phyloP scores from a whole-genome alignment of 768 basidiomycete genomes.

The Pisolithus albus region DNA sequence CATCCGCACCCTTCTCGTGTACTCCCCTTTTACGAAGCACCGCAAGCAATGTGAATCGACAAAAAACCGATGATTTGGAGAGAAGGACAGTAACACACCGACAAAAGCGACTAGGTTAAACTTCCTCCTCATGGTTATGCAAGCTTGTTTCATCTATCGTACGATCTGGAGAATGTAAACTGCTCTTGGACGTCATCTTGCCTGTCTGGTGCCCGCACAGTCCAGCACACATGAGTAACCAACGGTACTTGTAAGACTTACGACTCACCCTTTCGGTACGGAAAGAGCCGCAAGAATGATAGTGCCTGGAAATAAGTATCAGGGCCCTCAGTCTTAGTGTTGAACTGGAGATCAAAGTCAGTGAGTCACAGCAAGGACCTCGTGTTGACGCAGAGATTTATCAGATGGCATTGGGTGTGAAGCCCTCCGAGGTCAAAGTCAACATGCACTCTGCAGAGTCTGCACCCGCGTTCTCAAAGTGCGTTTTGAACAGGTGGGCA shows the following conservation, averaged over 20 bases:
- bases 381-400: slow-evolving; percentile 22
- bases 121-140: slow-evolving; percentile 63
- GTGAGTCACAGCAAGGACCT: too few relatives aligned
- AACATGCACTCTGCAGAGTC: slow-evolving; percentile 38
- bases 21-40: slow-evolving; percentile 30
- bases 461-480: slow-evolving; percentile 59
- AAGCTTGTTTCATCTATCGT: slow-evolving; percentile 57
- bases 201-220: slow-evolving; percentile 37
- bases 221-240: neutral
- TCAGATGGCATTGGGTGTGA: slow-evolving; percentile 87
- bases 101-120: slow-evolving; percentile 73
- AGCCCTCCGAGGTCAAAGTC: slow-evolving; percentile 58
- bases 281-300: slow-evolving; percentile 86
- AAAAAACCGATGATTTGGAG: neutral
- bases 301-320: slow-evolving; percentile 80
- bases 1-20: slow-evolving; percentile 37
- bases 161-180: slow-evolving; percentile 82
- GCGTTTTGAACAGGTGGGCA: slow-evolving; percentile 57
- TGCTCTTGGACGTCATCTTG: slow-evolving; percentile 61
- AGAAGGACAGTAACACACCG: slow-evolving; percentile 59
- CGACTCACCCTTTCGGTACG: slow-evolving; percentile 49
- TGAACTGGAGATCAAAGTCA: slow-evolving; percentile 33
- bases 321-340: slow-evolving; percentile 46
- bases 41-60: too few relatives aligned
- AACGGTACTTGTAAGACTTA: neutral